Base-by-base conservation (phyloP, 208 protist genomes). In the Borovskyia barvae region DNA sequence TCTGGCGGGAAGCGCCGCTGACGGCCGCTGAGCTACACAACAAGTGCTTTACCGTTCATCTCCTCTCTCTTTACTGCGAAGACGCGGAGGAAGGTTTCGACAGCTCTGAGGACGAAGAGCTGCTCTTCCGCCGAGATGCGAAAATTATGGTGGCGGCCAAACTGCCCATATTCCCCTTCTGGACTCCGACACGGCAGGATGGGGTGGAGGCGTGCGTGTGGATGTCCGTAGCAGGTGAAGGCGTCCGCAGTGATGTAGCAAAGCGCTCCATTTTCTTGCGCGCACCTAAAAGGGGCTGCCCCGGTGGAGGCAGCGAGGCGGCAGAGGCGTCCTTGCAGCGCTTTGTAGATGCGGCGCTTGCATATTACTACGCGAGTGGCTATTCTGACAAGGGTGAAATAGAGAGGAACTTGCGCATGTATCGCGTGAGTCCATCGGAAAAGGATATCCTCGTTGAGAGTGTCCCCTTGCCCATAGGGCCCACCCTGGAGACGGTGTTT, bases 401-500 rank as follows among this genome's bases (percentile, higher is more conserved):
- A n/a, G 32, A 50, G 5, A n/a, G 56, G 12, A 5, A 11, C 48
- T 47, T 70, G 17, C 53, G 46, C 47, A 63, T 54, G 33, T 70
- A 58, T 26, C 30, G 48, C 32, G 19, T 41, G 3, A 49, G 32
- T 1, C 37, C 50, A 2, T n/a, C 19, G 28, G 0, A 0, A 0
- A 20, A 9, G 0, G 5, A 17, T 0, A 36, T 63, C 17, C 2
- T 25, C 11, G 63, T 70, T 26, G 19, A 29, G 25, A 35, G 46
- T 2, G 20, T 22, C 2, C 54, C 63, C 37, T 28, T 70, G 33
- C 36, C 54, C 9, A 35, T 57, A 3, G 53, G 46, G 0, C 63
- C 63, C 25, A 70, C 63, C 25, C 26, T 70, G 2, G 54, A 70
- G 48, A 70, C 63, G 1, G 24, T 70, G 8, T 70, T 70, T 20